Evolutionary conservation across 108 stramenopile species (phyloP).

Genomic region (Thalassiosira profunda): DNA sequence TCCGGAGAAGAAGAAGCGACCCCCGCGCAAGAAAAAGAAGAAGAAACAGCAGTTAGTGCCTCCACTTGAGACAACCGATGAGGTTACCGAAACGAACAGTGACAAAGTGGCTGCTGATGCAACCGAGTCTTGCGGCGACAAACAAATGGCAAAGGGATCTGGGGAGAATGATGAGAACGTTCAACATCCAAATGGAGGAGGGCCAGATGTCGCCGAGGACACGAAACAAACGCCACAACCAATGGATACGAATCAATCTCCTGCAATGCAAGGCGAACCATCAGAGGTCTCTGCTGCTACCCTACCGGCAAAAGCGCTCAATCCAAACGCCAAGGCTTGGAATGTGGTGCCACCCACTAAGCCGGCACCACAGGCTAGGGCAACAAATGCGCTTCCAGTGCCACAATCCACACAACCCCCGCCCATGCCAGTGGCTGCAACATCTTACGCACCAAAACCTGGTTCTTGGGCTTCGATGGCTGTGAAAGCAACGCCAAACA

Average conservation of each 20-base stretch:
- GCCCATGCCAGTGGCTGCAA: neutral
- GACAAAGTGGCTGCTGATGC: neutral
- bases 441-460: conserved; percentile 33
- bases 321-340: conserved; percentile 28
- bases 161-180: neutral
- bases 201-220: neutral
- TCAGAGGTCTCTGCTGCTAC: neutral
- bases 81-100: conserved; percentile 30
- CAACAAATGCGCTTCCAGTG: neutral
- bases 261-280: neutral
- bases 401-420: neutral
- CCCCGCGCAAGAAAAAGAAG: conserved; percentile 80
- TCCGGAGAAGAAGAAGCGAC: conserved; percentile 76
- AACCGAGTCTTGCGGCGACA: neutral
- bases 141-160: neutral
- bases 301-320: conserved; percentile 5
- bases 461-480: conserved; percentile 50
- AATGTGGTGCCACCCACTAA: too few species aligned
- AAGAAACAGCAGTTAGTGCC: conserved; percentile 60
- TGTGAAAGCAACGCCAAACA: conserved; percentile 17
- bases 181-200: neutral
- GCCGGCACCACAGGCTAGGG: neutral
- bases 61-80: conserved; percentile 43
- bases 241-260: neutral
- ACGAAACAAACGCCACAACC: neutral